A percentile compares a stretch with the other conserved stretches of the same genome.
These are phyloP conservation scores for Amborella trichopoda DNA, from an alignment of 164 flowering plant genomes.

Conservation along the genomic window DNA sequence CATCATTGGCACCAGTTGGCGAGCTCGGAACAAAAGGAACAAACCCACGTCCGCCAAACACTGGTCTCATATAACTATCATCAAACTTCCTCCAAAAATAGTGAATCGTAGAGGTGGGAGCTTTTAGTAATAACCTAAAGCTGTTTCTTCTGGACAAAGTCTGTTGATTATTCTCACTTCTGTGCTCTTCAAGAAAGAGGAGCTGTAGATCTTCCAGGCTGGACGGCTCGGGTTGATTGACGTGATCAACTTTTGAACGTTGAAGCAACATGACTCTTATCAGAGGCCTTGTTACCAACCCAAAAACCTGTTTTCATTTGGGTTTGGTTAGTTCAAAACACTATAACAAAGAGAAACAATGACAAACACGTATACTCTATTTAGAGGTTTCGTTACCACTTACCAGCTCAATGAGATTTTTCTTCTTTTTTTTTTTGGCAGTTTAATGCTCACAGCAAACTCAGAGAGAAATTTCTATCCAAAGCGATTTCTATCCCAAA, in stretches of 20 bases:
- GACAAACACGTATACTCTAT: background rate
- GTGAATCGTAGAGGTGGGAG: conserved; percentile 59
- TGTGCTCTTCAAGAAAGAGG: conserved; percentile 33
- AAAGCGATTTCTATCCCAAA: background rate
- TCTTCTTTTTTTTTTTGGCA: background rate
- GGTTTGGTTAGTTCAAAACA: background rate
- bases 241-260: conserved; percentile 10
- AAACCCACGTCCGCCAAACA: conserved; percentile 71
- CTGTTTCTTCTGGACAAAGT: conserved; percentile 16
- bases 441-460: background rate
- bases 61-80: conserved; percentile 64
- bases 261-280: conserved; percentile 31
- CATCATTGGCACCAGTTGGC: conserved; percentile 26
- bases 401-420: background rate
- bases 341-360: background rate
- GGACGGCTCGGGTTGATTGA: conserved; percentile 26
- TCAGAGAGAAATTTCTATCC: background rate
- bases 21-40: conserved; percentile 49
- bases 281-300: conserved; percentile 60
- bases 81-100: conserved; percentile 78
- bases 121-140: conserved; percentile 36
- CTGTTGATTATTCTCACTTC: conserved; percentile 1
- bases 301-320: conserved; percentile 41
- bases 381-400: background rate
- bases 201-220: conserved; percentile 43